Evolutionary conservation across 1,139 yeast genomes (phyloP), one percentile per base, ranked within the genome.

Genomic region (Hanseniaspora gamundiae): DNA sequence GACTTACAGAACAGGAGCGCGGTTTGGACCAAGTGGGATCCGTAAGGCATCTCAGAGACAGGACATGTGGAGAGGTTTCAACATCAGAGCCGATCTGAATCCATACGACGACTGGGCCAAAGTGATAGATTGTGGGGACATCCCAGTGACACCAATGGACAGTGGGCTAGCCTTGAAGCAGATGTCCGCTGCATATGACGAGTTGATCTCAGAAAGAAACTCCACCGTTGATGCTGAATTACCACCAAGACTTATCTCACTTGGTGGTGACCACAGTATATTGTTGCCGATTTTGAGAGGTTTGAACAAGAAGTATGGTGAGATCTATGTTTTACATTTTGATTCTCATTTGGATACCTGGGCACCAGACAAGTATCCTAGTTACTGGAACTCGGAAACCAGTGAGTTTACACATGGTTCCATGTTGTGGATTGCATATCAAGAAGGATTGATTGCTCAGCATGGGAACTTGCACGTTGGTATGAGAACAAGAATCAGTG

Each of bases 341-440:
- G 88, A 80, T 59, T 86, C 88, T 6, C 91, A 81, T 62, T 68
- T 81, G 51, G 91, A 81, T 57, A 80, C 88, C 11, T 81, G 91
- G 91, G 66, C 73, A 38, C 88, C 88, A 13, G 70, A 72, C 35
- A 68, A 68, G 47, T 73, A 73, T 49, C 88, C 88, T 14, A 69
- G 80, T 11, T 77, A 70, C 55, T 82, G 91, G 93, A 73, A 72
- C 48, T 71, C 80, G 4, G 74, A 75, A 30, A 79, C 77, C 51
- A 67, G 74, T 42, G 76, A 76, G 44, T 70, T 80, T 55, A 81
- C 80, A 38, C 93, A 82, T 57, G 93, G 93, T 4, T 77, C 88
- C 14, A 80, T 82, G 88, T 68, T 81, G 38, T 81, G 88, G 87
- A 70, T 77, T 65, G 93, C 91, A 2, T 65, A 68, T 40, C 66